These are phyloP conservation scores for Lichtheimia ramosa DNA, from an alignment of 371 early-diverging fungal species.

Conservation along the genomic window DNA sequence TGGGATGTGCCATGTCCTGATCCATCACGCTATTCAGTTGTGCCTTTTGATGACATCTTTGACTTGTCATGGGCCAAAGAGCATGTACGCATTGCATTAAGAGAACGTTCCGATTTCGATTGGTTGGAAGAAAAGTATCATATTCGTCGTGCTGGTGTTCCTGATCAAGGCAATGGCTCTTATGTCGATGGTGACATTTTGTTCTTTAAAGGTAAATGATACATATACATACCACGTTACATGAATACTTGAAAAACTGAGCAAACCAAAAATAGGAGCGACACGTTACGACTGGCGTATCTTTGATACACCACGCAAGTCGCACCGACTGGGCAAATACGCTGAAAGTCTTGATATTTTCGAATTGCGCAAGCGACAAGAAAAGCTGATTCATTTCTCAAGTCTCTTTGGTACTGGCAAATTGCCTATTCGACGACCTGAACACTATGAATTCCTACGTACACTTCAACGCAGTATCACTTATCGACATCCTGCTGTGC, in stretches of 20 bases:
- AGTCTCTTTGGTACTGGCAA: conserved; percentile 52
- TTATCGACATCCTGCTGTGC: conserved; percentile 47
- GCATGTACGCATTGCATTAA: conserved; percentile 37
- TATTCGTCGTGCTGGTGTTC: conserved; percentile 23
- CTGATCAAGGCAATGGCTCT: conserved; percentile 18
- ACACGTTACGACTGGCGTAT: conserved; percentile 54
- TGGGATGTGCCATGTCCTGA: conserved; percentile 31
- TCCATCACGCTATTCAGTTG: conserved; percentile 23
- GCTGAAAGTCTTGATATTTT: conserved; percentile 36
- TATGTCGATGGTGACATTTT: conserved; percentile 44
- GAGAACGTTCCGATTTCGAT: conserved; percentile 34
- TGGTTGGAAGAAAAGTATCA: conserved; percentile 36
- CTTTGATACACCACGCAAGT: conserved; percentile 41
- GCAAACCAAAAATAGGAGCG: conserved; percentile 17
- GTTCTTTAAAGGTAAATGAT: conserved; percentile 40
- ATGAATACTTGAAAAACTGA: no score
- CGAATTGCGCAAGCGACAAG: conserved; percentile 25
- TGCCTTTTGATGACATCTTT: conserved; percentile 46
- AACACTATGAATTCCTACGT: conserved; percentile 36
- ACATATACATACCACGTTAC: no score
- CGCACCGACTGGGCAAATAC: conserved; percentile 42
- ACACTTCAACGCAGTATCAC: conserved; percentile 38
- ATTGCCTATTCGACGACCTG: conserved; percentile 40
- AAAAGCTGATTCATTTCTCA: conserved; percentile 48
- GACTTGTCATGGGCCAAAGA: conserved; percentile 45